Base-by-base conservation (phyloP, 495 filamentous ascomycete species). In the Aspergillus avenaceus region DNA sequence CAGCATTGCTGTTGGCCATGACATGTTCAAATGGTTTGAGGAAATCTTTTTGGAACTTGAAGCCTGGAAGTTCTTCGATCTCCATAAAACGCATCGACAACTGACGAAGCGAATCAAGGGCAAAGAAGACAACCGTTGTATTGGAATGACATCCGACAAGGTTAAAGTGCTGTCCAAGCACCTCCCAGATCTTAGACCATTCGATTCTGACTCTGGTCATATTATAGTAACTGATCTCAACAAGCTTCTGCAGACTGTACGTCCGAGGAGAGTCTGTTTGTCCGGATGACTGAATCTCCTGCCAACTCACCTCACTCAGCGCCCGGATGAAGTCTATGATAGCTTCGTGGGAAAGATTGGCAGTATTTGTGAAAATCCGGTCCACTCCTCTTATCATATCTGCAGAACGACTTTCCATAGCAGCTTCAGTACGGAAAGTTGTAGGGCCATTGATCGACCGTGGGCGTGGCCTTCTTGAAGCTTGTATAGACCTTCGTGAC, bases 31-130 rank as follows among this genome's bases (percentile, higher is more conserved):
- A 99, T 0, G 93, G 93, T 65, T 96, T 97, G 23, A 97, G 76
- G 70, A 99, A 97, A 59, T 99, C 93, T 64, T 99, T 99, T 59
- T 99, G 93, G 64, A 99, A 99, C 64, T 97, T 97, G 82, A 99
- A 99, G 55, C 95, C 95, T 0, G 93, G 88, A 53, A 99, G 69
- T 64, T 99, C 93, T 55, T 96, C 95, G 52, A 97, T 89, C 69
- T 99, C 95, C 85, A 99, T 88, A 69, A 97, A 99, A 2, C 89
- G 85, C 91, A 97, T 97, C 0, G 91, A 95, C 31, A 99, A 74
- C 65, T 99, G 93, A 27, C 93, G 83, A 31, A 99, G 71, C 0
- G 91, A 96, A 64, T 99, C 91, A 24, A 99, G 75, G 2, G 93
- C 95, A 62, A 97, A 97, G 73, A 95, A 97, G 3, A 99, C 93